These are phyloP conservation scores for Ustilago xerochloae DNA, from an alignment of 1,284 basidiomycete species.

Conservation along the genomic window DNA sequence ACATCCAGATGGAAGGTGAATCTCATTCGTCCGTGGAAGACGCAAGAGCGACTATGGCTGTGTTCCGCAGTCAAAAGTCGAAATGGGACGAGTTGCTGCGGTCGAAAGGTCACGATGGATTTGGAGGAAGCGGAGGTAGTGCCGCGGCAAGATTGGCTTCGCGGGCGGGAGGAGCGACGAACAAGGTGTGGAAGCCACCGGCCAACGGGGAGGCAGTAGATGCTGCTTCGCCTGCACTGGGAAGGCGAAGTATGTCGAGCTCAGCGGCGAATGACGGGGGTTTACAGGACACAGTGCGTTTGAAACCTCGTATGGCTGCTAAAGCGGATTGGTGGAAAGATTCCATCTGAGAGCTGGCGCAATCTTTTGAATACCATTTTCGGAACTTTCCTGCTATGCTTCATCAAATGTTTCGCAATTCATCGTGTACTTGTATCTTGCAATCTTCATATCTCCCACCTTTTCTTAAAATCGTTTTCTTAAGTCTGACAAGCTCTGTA, in stretches of 20 bases:
- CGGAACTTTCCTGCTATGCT: too few relatives aligned
- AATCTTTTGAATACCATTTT: neutral
- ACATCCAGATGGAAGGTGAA: slow-evolving; percentile 76
- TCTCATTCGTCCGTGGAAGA: slow-evolving; percentile 73
- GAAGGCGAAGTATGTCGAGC: slow-evolving; percentile 16
- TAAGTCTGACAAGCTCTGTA: neutral
- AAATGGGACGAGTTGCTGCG: slow-evolving; percentile 77
- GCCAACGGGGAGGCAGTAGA: slow-evolving; percentile 20
- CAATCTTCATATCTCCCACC: slow-evolving; percentile 11
- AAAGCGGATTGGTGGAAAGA: slow-evolving; percentile 54
- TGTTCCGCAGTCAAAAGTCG: slow-evolving; percentile 86
- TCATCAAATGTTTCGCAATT: neutral
- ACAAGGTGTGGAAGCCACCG: slow-evolving; percentile 40
- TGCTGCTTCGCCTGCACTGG: slow-evolving; percentile 34
- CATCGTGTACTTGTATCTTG: slow-evolving; percentile 22
- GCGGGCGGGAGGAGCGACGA: slow-evolving; percentile 3
- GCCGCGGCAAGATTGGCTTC: slow-evolving; percentile 3
- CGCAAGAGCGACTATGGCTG: slow-evolving; percentile 93
- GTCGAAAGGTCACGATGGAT: slow-evolving; percentile 10
- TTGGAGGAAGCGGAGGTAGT: neutral
- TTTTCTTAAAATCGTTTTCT: neutral
- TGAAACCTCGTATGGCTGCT: slow-evolving; percentile 40
- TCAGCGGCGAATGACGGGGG: neutral
- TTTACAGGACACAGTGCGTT: slow-evolving; percentile 17
- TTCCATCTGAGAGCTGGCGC: slow-evolving; percentile 11